These are phyloP conservation scores for Huntiella savannae DNA, from an alignment of 2,329 filamentous ascomycete species.

Conservation along the genomic window DNA sequence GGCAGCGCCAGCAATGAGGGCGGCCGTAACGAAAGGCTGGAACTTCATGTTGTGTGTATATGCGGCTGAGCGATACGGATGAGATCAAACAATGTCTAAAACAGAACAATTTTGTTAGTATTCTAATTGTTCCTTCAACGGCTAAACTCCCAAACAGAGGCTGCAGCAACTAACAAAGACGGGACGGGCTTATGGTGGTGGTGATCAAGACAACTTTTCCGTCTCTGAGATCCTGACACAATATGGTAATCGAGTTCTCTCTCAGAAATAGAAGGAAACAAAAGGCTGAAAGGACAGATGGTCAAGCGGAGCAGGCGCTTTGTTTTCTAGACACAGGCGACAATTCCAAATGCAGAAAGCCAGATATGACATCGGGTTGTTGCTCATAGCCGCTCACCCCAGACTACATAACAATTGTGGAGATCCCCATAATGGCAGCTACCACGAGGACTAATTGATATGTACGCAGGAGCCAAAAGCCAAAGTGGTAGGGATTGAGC, in stretches of 20 bases:
- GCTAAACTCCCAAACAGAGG: neutral
- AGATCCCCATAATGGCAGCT: neutral
- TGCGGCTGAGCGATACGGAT: neutral
- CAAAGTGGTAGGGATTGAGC: neutral
- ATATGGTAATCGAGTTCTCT: neutral
- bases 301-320: neutral
- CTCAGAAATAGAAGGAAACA: neutral
- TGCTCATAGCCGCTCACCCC: neutral
- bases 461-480: neutral
- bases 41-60: conserved; percentile 52
- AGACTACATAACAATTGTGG: neutral
- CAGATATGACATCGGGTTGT: conserved; percentile 1
- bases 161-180: neutral
- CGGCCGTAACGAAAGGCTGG: conserved; percentile 58
- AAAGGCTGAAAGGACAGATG: neutral
- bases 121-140: neutral
- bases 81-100: neutral
- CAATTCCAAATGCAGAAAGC: neutral
- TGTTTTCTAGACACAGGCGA: neutral
- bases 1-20: conserved; percentile 36
- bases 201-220: too few species aligned
- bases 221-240: neutral
- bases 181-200: neutral
- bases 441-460: too few species aligned
- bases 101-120: neutral